Conservation (phyloP, 306 rosid species). For the Psophocarpus tetragonolobus region DNA sequence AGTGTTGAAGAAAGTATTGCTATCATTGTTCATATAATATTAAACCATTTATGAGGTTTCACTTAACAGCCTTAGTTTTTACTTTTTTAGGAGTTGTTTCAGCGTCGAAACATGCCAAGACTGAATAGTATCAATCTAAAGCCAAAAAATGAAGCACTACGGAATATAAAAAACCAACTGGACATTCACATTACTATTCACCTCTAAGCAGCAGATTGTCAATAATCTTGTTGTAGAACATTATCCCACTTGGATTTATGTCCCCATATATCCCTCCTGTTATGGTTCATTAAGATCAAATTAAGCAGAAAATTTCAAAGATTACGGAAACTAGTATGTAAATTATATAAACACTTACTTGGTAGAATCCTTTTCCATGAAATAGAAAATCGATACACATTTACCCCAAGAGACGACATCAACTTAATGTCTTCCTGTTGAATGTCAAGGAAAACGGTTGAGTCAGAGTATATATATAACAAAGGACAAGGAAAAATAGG, state of each 20-base stretch:
- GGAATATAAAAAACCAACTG: no score
- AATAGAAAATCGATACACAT: conserved; percentile 69
- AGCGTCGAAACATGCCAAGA: background rate
- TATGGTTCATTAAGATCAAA: conserved; percentile 6
- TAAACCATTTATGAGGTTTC: no score
- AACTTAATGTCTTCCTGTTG: conserved; percentile 56
- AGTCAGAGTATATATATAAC: background rate
- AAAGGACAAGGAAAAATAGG: background rate
- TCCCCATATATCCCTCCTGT: conserved; percentile 62
- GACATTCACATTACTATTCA: background rate
- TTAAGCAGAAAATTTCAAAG: background rate
- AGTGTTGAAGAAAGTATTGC: no score
- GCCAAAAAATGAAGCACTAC: background rate
- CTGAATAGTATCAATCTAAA: background rate
- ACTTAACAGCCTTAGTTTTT: background rate
- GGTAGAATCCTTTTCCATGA: conserved; percentile 74
- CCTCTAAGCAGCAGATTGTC: conserved; percentile 57
- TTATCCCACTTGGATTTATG: conserved; percentile 51
- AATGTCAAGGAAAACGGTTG: background rate
- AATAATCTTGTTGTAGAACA: conserved; percentile 61
- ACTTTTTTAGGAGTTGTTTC: no score
- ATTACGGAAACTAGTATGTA: background rate
- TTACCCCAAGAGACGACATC: conserved; percentile 57
- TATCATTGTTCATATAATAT: no score
- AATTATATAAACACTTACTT: conserved; percentile 37